These are phyloP conservation scores for Euptelea pleiosperma DNA, from an alignment of 164 flowering plant genomes.

Conservation along the genomic window DNA sequence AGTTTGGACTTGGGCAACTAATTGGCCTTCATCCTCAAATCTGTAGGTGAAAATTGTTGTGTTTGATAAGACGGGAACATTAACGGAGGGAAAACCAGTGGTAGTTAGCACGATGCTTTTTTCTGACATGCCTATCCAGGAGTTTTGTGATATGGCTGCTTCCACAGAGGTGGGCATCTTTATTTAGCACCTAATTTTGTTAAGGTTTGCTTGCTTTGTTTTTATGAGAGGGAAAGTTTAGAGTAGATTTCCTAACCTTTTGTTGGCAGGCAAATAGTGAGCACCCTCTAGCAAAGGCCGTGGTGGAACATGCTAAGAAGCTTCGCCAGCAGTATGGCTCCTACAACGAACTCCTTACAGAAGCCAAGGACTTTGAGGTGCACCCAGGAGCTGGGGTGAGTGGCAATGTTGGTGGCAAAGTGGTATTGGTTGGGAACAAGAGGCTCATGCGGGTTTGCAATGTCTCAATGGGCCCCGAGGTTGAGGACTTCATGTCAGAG, in stretches of 20 bases:
- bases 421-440: constrained; percentile 78
- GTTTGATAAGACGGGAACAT: constrained; percentile 94
- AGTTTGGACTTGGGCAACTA: neutral
- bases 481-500: constrained; percentile 52
- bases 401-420: constrained; percentile 55
- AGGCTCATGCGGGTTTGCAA: constrained; percentile 58
- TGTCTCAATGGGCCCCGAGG: constrained; percentile 47
- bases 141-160: constrained; percentile 63
- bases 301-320: constrained; percentile 67
- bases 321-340: constrained; percentile 45
- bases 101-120: constrained; percentile 76
- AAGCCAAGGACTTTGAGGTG: constrained; percentile 71
- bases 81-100: constrained; percentile 81
- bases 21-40: neutral
- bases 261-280: constrained; percentile 75
- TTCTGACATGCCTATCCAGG: constrained; percentile 57
- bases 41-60: constrained; percentile 75
- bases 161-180: constrained; percentile 67
- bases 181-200: neutral
- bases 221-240: neutral
- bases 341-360: constrained; percentile 30
- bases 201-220: neutral
- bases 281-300: constrained; percentile 93
- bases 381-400: constrained; percentile 89
- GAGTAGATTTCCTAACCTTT: neutral